Evolutionary conservation across 306 rosid species (phyloP).

Genomic region (Lathyrus sativus): DNA sequence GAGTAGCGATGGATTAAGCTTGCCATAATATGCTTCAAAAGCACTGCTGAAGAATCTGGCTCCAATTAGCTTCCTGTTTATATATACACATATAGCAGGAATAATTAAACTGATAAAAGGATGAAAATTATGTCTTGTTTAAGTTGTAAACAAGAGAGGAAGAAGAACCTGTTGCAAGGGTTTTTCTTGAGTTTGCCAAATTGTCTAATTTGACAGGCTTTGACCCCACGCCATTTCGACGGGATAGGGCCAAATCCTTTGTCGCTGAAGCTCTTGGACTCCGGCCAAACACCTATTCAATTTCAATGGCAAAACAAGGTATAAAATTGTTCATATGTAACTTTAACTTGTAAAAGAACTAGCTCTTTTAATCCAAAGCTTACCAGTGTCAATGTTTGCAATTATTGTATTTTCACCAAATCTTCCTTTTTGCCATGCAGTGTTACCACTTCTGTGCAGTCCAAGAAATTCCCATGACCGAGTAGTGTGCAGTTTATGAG

Average conservation of each 20-base stretch:
- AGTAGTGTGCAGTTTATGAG: constrained; percentile 60
- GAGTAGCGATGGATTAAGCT: not conserved
- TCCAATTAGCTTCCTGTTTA: constrained; percentile 71
- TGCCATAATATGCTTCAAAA: constrained; percentile 8
- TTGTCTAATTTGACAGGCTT: constrained; percentile 37
- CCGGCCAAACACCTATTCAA: constrained; percentile 73
- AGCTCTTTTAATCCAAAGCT: not conserved
- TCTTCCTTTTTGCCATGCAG: constrained; percentile 46
- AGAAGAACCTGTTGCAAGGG: constrained; percentile 33
- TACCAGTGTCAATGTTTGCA: constrained; percentile 45
- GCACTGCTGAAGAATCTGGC: constrained; percentile 65
- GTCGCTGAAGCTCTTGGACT: constrained; percentile 57
- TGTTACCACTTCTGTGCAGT: constrained; percentile 34
- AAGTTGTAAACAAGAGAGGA: not conserved
- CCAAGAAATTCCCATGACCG: constrained; percentile 75
- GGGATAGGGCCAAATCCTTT: constrained; percentile 61
- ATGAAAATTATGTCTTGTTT: too few relatives aligned
- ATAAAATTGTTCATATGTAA: not conserved
- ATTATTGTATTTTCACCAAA: constrained; percentile 48
- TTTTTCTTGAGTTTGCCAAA: not conserved
- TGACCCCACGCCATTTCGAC: constrained; percentile 55
- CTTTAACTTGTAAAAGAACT: not conserved
- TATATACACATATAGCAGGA: not conserved
- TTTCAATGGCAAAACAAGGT: not conserved
- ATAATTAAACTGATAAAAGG: too few relatives aligned